A percentile compares a stretch with the other conserved stretches of the same genome.
Evolutionary conservation across 139 green algal genomes (phyloP).

Genomic region (Coelastrella sp.): DNA sequence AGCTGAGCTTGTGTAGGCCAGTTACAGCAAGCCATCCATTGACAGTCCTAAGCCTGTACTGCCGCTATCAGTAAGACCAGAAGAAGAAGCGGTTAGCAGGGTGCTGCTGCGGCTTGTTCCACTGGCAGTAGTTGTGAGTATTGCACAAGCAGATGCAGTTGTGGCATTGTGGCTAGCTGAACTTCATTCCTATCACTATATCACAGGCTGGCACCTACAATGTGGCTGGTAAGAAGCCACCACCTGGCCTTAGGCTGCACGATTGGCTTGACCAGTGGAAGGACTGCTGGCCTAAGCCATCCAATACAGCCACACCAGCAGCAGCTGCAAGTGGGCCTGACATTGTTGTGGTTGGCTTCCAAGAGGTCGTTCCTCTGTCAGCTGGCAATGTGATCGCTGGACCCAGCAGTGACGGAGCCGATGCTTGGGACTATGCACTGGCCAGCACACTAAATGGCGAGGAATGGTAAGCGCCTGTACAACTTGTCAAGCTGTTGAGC

Average conservation of each 20-base stretch:
- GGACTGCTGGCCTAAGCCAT: slow-evolving; percentile 23
- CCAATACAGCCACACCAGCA: neutral
- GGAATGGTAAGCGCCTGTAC: slow-evolving; percentile 48
- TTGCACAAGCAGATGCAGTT: neutral
- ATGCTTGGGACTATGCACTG: slow-evolving; percentile 70
- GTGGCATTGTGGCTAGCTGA: neutral
- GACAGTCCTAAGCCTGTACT: neutral
- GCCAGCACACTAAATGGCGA: slow-evolving; percentile 69
- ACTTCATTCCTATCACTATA: neutral
- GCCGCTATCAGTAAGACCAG: too few species aligned
- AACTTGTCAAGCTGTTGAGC: neutral
- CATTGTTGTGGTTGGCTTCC: slow-evolving; percentile 82
- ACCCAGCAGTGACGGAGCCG: slow-evolving; percentile 51
- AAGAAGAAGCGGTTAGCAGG: too few species aligned
- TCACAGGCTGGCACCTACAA: slow-evolving; percentile 79
- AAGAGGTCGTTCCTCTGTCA: slow-evolving; percentile 87
- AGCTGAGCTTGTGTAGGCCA: too few species aligned
- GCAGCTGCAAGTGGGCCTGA: slow-evolving; percentile 51
- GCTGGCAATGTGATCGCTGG: slow-evolving; percentile 76
- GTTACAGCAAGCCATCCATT: too few species aligned
- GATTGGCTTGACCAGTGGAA: slow-evolving; percentile 66
- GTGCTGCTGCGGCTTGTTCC: too few species aligned
- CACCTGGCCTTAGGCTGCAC: slow-evolving; percentile 53
- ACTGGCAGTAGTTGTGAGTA: too few species aligned
- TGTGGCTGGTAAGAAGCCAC: slow-evolving; percentile 75